phyloP scores from a whole-genome alignment of 2,329 filamentous ascomycete genomes.

The Madurella mycetomatis region DNA sequence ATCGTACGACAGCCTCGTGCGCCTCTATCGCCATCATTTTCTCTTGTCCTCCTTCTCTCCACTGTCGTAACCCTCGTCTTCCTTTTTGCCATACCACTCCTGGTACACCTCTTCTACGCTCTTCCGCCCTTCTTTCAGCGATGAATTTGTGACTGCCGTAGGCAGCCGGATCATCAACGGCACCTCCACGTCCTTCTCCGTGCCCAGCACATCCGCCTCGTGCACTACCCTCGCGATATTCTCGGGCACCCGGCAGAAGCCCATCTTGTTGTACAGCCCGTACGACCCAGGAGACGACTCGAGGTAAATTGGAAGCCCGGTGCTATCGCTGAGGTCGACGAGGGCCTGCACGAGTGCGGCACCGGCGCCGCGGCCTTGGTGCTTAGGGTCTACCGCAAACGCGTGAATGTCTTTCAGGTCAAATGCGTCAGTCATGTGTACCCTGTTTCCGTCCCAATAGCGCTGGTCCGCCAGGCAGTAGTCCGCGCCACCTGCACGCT shows the following conservation, averaged over 20 bases:
- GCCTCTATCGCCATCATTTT: neutral
- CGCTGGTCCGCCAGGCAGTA: too few species aligned
- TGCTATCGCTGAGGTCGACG: conserved; percentile 33
- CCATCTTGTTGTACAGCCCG: conserved; percentile 43
- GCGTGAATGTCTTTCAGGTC: conserved; percentile 35
- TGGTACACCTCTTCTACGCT: conserved; percentile 2
- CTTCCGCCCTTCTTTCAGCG: neutral
- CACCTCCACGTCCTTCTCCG: conserved; percentile 34
- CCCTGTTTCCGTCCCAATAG: too few species aligned
- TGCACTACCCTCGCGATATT: conserved; percentile 34
- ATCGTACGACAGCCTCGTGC: neutral
- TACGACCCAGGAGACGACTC: conserved; percentile 42
- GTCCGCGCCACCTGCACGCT: too few species aligned
- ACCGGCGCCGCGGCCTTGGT: conserved; percentile 41
- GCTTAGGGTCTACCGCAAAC: conserved; percentile 41
- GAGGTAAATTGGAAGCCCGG: conserved; percentile 42
- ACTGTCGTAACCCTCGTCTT: neutral
- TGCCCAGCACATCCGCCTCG: conserved; percentile 33
- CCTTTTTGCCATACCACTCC: conserved; percentile 6
- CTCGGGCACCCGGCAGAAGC: conserved; percentile 39
- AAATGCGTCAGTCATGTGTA: neutral
- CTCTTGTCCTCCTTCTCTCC: neutral
- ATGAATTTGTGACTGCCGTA: neutral
- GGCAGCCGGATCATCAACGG: conserved; percentile 43
- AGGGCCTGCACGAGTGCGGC: conserved; percentile 40